Base-by-base conservation (phyloP, 2,329 filamentous ascomycete species). In the Colletotrichum caudatum region DNA sequence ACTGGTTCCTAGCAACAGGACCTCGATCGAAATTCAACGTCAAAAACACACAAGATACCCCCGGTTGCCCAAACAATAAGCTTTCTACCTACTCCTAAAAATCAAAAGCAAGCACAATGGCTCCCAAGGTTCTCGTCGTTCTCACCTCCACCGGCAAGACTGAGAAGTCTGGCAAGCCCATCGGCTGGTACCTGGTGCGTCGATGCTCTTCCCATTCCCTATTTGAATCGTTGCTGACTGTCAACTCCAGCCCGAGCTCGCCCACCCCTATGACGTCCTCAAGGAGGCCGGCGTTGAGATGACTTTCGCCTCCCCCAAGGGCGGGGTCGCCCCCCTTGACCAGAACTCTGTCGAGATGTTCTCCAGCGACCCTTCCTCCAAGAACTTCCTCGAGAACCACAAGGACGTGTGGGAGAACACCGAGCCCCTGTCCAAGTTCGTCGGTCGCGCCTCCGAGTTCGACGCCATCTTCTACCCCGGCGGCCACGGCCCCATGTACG, bases 151-250 rank as follows among this genome's bases (percentile, higher is more conserved):
- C 88, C 79, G 80, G 79, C 78, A 81, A 83, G 79, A 84, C 89
- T 59, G 82, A 82, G 75, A 78, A 82, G 75, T 83, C 84, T 56
- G 84, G 84, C 76, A 83, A 83, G 76, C 86, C 87, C 12, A 93
- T 91, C 0, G 92, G 92, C 74, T 94, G 92, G 92, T 94, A 89
- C 78, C 82, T 94, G 76, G 89, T 91, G 82, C 60, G 83, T 73
- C 53, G 6, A 53, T 20, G 5, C 20, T 16, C 33, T 29, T 16
- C 5, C 65, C 56, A 6, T 12, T 5, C n/a, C 29, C 39, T 23
- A 9, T 61, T 35, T 3, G 12, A 29, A 26, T 2, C 44, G 7
- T 16, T 23, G 57, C 46, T 59, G 35, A 57, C 66, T 37, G 54
- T 66, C 56, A 73, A 29, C 23, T 77, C 3, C 69, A 88, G 86